Conservation (phyloP, 2,329 filamentous ascomycete genomes). For the Davidsoniella neocaledoniae region DNA sequence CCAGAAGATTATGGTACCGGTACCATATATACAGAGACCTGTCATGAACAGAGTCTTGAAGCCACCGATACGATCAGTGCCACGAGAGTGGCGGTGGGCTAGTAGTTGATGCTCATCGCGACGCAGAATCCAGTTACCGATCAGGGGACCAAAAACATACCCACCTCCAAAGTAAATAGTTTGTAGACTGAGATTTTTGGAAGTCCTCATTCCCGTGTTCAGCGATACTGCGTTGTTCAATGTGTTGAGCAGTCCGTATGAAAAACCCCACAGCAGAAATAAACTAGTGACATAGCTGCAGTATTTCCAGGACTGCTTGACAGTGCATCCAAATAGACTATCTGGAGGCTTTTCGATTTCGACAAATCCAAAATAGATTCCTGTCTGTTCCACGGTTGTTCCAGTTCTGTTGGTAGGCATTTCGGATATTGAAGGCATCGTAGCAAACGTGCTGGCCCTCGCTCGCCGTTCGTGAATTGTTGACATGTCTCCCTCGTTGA, state of each 20-base stretch:
- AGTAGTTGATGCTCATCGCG: conserved; percentile 44
- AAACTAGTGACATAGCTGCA: conserved; percentile 60
- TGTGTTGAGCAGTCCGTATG: conserved; percentile 71
- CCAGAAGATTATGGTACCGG: conserved; percentile 75
- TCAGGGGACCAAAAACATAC: conserved; percentile 53
- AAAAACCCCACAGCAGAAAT: conserved; percentile 82
- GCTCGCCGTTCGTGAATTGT: conserved; percentile 9
- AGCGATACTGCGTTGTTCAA: conserved; percentile 55
- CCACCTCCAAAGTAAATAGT: conserved; percentile 53
- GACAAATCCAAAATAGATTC: conserved; percentile 60
- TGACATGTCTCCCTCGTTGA: conserved; percentile 1
- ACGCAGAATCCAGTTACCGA: conserved; percentile 54
- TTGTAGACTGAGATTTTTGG: conserved; percentile 50
- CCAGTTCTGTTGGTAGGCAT: conserved; percentile 21
- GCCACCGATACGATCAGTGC: conserved; percentile 37
- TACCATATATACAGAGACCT: conserved; percentile 57
- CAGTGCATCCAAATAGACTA: conserved; percentile 50
- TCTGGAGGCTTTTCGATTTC: conserved; percentile 47
- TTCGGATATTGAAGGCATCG: conserved; percentile 15
- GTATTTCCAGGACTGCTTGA: conserved; percentile 51
- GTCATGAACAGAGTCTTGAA: conserved; percentile 70
- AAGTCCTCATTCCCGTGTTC: conserved; percentile 42
- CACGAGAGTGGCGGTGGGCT: conserved; percentile 19
- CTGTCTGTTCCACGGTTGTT: conserved; percentile 23
- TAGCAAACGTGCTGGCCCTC: conserved; percentile 9